Evolutionary conservation across 2,329 filamentous ascomycete species (phyloP).

Genomic region (Sporothrix pallida): DNA sequence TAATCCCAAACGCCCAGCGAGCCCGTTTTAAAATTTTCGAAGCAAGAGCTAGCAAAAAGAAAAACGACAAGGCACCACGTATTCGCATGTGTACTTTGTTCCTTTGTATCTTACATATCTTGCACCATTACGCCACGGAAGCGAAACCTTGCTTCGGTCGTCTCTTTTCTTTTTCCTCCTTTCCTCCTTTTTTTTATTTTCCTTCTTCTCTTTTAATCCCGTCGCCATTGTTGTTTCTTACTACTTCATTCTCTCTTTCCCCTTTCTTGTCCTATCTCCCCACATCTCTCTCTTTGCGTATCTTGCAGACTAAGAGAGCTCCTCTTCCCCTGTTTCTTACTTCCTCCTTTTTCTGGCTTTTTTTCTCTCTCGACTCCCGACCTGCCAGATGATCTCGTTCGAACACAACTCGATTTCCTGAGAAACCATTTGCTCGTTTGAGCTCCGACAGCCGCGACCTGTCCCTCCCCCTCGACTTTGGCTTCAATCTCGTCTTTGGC

Average conservation of each 20-base stretch:
- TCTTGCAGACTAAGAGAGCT: conserved; percentile 1
- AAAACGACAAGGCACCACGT: conserved; percentile 19
- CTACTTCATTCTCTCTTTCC: background rate
- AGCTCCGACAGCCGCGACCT: background rate
- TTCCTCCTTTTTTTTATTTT: conserved; percentile 9
- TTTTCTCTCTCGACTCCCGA: conserved; percentile 13
- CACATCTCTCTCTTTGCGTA: background rate
- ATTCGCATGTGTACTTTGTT: conserved; percentile 9
- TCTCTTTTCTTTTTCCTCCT: background rate
- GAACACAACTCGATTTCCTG: background rate
- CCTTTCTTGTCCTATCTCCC: background rate
- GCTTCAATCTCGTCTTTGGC: background rate
- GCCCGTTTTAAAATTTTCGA: background rate
- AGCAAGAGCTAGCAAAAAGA: background rate
- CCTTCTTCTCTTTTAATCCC: background rate
- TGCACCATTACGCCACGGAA: background rate
- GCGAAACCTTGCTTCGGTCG: background rate
- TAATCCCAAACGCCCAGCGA: background rate
- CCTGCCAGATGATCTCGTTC: conserved; percentile 12
- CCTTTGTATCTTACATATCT: conserved; percentile 16
- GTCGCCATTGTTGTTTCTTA: background rate
- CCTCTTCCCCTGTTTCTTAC: background rate
- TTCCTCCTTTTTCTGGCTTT: background rate
- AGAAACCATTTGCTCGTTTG: background rate
- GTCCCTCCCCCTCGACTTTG: background rate